Base-by-base conservation (phyloP, 2,329 filamentous ascomycete genomes). In the Fusarium redolens region DNA sequence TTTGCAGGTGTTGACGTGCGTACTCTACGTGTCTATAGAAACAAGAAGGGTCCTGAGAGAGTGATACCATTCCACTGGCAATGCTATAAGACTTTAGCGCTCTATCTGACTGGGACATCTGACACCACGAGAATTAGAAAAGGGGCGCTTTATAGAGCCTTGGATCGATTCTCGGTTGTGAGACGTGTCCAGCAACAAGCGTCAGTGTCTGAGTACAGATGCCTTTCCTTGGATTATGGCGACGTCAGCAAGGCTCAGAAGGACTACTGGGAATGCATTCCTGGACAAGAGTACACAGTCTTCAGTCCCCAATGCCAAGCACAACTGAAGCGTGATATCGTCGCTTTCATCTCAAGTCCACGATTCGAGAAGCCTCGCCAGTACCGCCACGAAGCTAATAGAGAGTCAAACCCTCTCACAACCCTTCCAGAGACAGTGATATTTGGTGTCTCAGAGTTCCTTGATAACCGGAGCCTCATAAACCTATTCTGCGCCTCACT, bases 401-500 rank as follows among this genome's bases (percentile, higher is more conserved):
- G 5, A n/a, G n/a, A n/a, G 7, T 20, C 25, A 37, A 40, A 28
- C 18, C 28, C 25, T 20, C n/a, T 60, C 2, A 13, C 17, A 18
- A 2, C 3, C 8, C 25, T 60, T 15, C 56, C 56, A 0, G 35
- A 60, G 17, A n/a, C 44, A 0, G 3, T 51, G 4, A 41, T 60
- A 7, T 22, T n/a, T 13, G 15, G 10, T 1, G 2, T 51, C 12
- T 15, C 25, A 1, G 14, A 60, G 7, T 20, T 40, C 18, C 28
- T 60, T 5, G 44, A 60, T 7, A 51, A 51, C 13, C 3, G 3
- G 0, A 60, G 44, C n/a, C 56, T 60, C 5, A 4, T 41, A 7
- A 60, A 60, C 7, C 44, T 60, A 17, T 60, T n/a, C 28, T 51
- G 35, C 8, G 30, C 57, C 28, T 60, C 57, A 15, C n/a, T 4